Evolutionary conservation across 768 basidiomycete species (phyloP).

Genomic region (Coprinopsis cinerea): DNA sequence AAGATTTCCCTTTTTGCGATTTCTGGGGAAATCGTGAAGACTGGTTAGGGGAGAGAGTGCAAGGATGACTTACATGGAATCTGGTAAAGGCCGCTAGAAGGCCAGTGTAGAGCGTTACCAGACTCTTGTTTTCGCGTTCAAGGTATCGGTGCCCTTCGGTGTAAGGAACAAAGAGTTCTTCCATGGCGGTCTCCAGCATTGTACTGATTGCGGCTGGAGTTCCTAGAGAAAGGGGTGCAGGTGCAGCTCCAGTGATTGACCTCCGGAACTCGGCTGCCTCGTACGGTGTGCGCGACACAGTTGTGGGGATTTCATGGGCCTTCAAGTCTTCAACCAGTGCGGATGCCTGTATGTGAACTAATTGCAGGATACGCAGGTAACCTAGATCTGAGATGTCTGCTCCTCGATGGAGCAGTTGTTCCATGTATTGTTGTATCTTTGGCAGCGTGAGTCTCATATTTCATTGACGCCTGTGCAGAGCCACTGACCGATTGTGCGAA

Average conservation of each 20-base stretch:
- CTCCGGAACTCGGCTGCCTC: conserved; percentile 58
- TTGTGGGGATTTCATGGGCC: conserved; percentile 75
- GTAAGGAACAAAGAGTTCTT: conserved; percentile 93
- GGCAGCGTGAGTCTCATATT: neutral
- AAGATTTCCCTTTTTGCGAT: conserved; percentile 63
- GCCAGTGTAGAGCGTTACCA: conserved; percentile 71
- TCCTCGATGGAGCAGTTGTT: conserved; percentile 76
- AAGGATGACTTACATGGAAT: conserved; percentile 67
- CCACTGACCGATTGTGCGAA: conserved; percentile 89
- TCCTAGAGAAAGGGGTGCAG: conserved; percentile 32
- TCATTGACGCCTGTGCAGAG: neutral
- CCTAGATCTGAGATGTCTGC: conserved; percentile 78
- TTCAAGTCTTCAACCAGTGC: conserved; percentile 87
- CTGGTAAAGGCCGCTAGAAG: conserved; percentile 73
- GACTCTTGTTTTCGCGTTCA: conserved; percentile 82
- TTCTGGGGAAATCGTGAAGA: conserved; percentile 35
- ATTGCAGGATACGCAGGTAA: conserved; percentile 84
- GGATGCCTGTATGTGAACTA: conserved; percentile 77
- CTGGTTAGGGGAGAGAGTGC: neutral
- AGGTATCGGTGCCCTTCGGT: conserved; percentile 89
- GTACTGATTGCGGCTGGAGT: conserved; percentile 59
- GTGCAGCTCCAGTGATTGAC: conserved; percentile 42
- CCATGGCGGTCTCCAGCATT: conserved; percentile 95
- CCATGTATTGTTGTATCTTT: conserved; percentile 96
- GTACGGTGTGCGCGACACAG: conserved; percentile 56